Percentiles rank a stretch among this genome's conserved stretches.
These are phyloP conservation scores for Omphalotus guepiniiformis DNA, from an alignment of 768 basidiomycete genomes.

Conservation along the genomic window DNA sequence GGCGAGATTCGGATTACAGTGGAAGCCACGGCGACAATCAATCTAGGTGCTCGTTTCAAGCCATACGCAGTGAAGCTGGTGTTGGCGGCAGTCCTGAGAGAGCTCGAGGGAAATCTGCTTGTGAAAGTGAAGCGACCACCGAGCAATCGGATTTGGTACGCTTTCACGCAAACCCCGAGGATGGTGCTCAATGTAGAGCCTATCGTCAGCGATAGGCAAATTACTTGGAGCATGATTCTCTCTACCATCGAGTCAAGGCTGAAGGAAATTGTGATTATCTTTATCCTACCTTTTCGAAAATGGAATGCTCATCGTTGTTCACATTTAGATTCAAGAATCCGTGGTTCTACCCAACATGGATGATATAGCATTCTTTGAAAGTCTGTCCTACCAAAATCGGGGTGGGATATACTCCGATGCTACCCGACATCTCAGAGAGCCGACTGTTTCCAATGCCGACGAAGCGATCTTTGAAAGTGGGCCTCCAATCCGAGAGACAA, in stretches of 20 bases:
- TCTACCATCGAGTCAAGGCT: slow-evolving; percentile 86
- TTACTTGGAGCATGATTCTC: slow-evolving; percentile 91
- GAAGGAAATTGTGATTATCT: slow-evolving; percentile 71
- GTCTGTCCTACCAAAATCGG: slow-evolving; percentile 52
- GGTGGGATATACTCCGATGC: slow-evolving; percentile 92
- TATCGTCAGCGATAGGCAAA: slow-evolving; percentile 89
- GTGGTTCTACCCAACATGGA: slow-evolving; percentile 98
- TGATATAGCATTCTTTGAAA: slow-evolving; percentile 95
- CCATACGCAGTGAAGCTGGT: slow-evolving; percentile 88
- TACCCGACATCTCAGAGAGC: slow-evolving; percentile 34
- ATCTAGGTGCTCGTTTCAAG: slow-evolving; percentile 79
- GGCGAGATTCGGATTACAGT: slow-evolving; percentile 89
- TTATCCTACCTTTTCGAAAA: not conserved
- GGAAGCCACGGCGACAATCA: slow-evolving; percentile 85
- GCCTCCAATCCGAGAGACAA: not conserved
- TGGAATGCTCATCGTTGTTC: slow-evolving; percentile 1
- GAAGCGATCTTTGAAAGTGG: not conserved
- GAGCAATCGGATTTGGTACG: slow-evolving; percentile 93
- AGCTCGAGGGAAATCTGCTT: slow-evolving; percentile 87
- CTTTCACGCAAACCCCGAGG: slow-evolving; percentile 84
- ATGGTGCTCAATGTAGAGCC: slow-evolving; percentile 91
- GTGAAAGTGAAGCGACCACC: slow-evolving; percentile 93
- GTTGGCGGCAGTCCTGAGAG: slow-evolving; percentile 82
- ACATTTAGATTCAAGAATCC: slow-evolving; percentile 84
- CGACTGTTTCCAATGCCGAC: not conserved